phyloP scores from a whole-genome alignment of 139 green algal genomes.

The Ulvella scutata region DNA sequence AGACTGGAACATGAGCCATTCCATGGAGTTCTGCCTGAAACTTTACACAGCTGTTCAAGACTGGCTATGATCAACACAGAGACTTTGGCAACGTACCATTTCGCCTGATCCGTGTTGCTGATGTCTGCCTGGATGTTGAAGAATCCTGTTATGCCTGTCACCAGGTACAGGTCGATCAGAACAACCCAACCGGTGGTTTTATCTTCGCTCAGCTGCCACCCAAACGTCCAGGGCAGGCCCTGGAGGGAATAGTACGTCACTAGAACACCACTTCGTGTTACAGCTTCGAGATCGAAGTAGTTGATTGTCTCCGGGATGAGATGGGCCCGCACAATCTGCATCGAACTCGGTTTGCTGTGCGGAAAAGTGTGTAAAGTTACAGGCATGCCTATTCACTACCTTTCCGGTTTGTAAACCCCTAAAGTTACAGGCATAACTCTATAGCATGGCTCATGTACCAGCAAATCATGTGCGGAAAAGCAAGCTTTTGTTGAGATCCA shows the following conservation, averaged over 20 bases:
- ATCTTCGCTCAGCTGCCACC: neutral
- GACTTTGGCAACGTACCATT: too few species aligned
- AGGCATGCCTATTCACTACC: neutral
- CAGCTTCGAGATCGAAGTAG: neutral
- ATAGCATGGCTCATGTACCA: neutral
- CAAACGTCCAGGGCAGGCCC: neutral
- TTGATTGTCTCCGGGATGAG: neutral
- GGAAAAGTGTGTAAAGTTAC: neutral
- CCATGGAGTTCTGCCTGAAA: too few species aligned
- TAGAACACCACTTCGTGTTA: neutral
- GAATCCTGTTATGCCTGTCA: neutral
- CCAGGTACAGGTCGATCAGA: neutral
- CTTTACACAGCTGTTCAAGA: too few species aligned
- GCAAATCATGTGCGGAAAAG: neutral
- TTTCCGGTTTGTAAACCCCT: neutral
- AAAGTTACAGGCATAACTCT: neutral
- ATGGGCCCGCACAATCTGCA: neutral
- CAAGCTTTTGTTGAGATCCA: neutral
- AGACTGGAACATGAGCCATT: too few species aligned
- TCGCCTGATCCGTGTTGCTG: neutral
- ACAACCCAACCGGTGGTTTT: neutral
- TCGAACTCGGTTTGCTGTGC: neutral
- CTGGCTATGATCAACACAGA: too few species aligned
- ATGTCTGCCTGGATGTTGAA: neutral
- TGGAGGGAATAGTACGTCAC: neutral